phyloP scores from a whole-genome alignment of 768 basidiomycete genomes.

The Kockovaella imperatae region DNA sequence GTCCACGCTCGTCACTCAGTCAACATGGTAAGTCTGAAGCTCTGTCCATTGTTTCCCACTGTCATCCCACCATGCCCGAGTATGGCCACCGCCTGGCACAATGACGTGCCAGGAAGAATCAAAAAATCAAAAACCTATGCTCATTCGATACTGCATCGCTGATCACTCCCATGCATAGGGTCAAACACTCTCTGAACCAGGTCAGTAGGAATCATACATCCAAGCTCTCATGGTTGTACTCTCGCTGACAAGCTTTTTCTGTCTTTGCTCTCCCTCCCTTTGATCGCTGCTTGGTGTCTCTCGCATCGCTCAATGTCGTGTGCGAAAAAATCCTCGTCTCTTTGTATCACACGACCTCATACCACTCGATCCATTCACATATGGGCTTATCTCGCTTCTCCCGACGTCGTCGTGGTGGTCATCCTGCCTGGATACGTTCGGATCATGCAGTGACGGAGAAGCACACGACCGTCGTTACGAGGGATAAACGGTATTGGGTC shows the following conservation, averaged over 20 bases:
- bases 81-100: too few relatives aligned
- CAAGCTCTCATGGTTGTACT: not conserved
- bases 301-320: not conserved
- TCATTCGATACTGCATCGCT: conserved; percentile 1
- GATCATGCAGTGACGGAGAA: conserved; percentile 56
- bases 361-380: not conserved
- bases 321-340: not conserved
- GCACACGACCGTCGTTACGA: conserved; percentile 50
- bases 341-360: conserved; percentile 14
- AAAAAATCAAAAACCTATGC: too few relatives aligned
- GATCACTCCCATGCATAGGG: conserved; percentile 22
- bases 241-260: conserved; percentile 6
- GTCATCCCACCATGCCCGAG: too few relatives aligned
- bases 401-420: not conserved
- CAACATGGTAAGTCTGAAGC: too few relatives aligned
- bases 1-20: too few relatives aligned
- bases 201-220: conserved; percentile 22
- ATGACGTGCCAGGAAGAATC: too few relatives aligned
- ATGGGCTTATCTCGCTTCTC: not conserved
- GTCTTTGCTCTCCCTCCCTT: not conserved
- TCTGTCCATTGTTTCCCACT: too few relatives aligned
- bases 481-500: conserved; percentile 50
- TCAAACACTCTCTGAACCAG: conserved; percentile 45
- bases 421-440: not conserved
- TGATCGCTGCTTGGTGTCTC: not conserved